Percentiles rank a stretch among this genome's conserved stretches.
Evolutionary conservation across 169 alveolate species (phyloP).

Genomic region (Babesia bigemina): DNA sequence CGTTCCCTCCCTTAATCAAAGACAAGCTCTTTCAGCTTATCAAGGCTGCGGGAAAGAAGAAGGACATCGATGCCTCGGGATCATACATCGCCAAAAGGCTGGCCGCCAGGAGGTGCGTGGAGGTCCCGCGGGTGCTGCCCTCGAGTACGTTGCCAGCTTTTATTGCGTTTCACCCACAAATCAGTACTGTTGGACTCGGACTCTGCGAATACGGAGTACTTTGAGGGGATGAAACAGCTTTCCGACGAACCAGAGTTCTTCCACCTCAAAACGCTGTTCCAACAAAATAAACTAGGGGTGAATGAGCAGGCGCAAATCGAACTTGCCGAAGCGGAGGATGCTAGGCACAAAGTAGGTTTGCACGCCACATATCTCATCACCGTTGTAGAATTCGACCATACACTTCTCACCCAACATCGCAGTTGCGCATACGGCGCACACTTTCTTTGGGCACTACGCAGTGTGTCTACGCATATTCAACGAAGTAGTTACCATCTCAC

Average conservation of each 20-base stretch:
- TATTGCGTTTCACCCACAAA: neutral
- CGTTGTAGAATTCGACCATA: conserved; percentile 40
- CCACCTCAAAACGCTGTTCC: conserved; percentile 56
- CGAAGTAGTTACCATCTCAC: conserved; percentile 59
- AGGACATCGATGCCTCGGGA: conserved; percentile 81
- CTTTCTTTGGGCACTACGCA: conserved; percentile 80
- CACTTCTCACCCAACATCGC: conserved; percentile 72
- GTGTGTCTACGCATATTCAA: conserved; percentile 73
- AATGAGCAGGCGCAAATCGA: conserved; percentile 77
- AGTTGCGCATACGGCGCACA: conserved; percentile 82
- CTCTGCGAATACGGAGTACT: conserved; percentile 12
- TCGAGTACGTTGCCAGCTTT: conserved; percentile 65
- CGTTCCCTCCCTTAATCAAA: conserved; percentile 73
- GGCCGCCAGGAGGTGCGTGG: conserved; percentile 80
- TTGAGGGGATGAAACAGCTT: conserved; percentile 42
- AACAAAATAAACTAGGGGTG: conserved; percentile 60
- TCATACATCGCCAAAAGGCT: conserved; percentile 66
- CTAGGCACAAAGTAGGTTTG: conserved; percentile 72
- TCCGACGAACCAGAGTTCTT: conserved; percentile 62
- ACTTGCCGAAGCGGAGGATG: conserved; percentile 75
- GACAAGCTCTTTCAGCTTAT: conserved; percentile 68
- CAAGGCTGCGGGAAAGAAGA: conserved; percentile 72
- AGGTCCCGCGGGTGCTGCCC: conserved; percentile 81
- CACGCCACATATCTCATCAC: conserved; percentile 2
- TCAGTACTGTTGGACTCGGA: conserved; percentile 49